A percentile compares a stretch with the other conserved stretches of the same genome.
Conservation (phyloP, 2,329 filamentous ascomycete species). For the Fusarium foetens region DNA sequence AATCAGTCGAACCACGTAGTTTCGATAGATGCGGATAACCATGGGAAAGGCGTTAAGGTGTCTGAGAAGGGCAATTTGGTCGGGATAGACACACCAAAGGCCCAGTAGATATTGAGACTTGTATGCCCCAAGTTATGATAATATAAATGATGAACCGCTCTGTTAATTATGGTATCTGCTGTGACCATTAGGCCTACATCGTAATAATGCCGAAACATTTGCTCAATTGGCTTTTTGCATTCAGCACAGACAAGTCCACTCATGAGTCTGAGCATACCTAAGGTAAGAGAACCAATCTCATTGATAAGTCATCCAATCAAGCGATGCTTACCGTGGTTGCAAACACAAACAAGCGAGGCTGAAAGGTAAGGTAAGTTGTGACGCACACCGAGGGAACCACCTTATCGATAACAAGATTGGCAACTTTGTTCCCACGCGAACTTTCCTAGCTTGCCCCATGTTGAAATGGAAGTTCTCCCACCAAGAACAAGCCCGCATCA, state of each 20-base stretch:
- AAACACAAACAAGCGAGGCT: background rate
- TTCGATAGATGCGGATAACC: conserved; percentile 12
- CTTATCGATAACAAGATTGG: conserved; percentile 49
- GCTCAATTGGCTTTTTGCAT: background rate
- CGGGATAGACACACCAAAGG: conserved; percentile 9
- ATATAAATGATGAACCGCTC: conserved; percentile 26
- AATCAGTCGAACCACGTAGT: background rate
- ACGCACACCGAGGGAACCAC: conserved; percentile 12
- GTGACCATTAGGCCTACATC: background rate
- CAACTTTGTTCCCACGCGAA: conserved; percentile 29
- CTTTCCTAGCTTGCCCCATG: conserved; percentile 27
- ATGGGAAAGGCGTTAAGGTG: conserved; percentile 26
- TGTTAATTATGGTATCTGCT: background rate
- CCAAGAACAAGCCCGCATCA: conserved; percentile 39
- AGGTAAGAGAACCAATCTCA: background rate
- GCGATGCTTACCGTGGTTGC: background rate
- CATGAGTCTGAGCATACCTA: background rate
- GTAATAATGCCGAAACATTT: background rate
- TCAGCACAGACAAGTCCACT: background rate
- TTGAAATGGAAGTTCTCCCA: conserved; percentile 29
- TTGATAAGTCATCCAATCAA: background rate
- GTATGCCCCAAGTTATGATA: conserved; percentile 27
- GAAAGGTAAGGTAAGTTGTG: background rate
- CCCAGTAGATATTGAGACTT: conserved; percentile 32
- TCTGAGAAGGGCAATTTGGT: conserved; percentile 12